Evolutionary conservation across 257 asterid species (phyloP).

Genomic region (Solanum raphanifolium): DNA sequence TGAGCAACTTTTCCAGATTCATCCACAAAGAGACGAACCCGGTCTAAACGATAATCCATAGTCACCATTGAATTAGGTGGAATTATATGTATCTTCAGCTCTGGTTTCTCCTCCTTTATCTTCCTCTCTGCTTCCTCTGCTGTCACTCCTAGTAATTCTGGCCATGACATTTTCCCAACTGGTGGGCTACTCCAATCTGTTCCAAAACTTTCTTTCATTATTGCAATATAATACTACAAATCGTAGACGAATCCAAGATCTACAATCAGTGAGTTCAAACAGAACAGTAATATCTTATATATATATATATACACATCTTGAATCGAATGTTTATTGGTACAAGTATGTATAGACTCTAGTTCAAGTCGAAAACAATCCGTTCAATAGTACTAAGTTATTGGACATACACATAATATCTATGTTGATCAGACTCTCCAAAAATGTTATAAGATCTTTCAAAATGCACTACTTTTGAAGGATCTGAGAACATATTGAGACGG

Average conservation of each 20-base stretch:
- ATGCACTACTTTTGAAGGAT: background rate
- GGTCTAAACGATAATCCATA: slow-evolving; percentile 21
- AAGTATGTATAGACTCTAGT: background rate
- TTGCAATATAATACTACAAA: background rate
- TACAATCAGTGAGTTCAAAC: background rate
- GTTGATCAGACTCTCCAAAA: background rate
- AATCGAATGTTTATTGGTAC: background rate
- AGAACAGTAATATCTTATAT: background rate
- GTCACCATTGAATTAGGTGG: slow-evolving; percentile 22
- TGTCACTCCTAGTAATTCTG: slow-evolving; percentile 40
- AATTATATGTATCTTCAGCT: slow-evolving; percentile 4
- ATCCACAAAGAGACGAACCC: slow-evolving; percentile 42
- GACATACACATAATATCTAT: background rate
- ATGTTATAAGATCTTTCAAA: background rate
- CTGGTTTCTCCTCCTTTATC: slow-evolving; percentile 33
- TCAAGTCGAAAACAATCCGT: background rate
- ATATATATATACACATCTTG: background rate
- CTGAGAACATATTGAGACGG: background rate
- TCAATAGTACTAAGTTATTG: background rate
- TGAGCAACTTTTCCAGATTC: slow-evolving; percentile 33
- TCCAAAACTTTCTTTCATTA: background rate
- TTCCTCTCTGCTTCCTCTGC: slow-evolving; percentile 39
- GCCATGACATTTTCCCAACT: slow-evolving; percentile 34
- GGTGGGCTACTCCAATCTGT: background rate
- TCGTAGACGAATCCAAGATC: background rate